A percentile compares a stretch with the other conserved stretches of the same genome.
Evolutionary conservation across 2,329 filamentous ascomycete species (phyloP).

Genomic region (Aspergillus terreus): DNA sequence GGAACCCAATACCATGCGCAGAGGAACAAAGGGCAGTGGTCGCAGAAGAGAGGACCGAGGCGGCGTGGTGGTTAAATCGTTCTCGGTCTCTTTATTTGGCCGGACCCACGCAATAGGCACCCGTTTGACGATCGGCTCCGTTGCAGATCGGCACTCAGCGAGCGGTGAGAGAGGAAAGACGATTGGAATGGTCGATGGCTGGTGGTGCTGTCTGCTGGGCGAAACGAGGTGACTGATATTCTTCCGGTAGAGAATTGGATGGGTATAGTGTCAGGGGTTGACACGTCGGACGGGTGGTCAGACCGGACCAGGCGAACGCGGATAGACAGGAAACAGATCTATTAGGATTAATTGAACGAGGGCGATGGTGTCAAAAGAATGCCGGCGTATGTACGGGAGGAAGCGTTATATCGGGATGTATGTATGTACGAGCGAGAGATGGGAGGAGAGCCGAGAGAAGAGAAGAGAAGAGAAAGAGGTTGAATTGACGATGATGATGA

Average conservation of each 20-base stretch:
- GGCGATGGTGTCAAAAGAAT: neutral
- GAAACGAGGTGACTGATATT: no score
- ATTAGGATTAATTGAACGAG: slow-evolving; percentile 1
- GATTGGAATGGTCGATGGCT: no score
- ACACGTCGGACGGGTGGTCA: neutral
- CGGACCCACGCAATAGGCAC: slow-evolving; percentile 19
- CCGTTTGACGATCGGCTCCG: slow-evolving; percentile 20
- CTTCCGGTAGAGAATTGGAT: neutral
- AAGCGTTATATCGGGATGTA: neutral
- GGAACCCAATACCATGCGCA: slow-evolving; percentile 13
- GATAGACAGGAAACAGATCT: neutral
- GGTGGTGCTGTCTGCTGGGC: no score
- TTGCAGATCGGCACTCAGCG: slow-evolving; percentile 15
- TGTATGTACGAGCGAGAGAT: neutral
- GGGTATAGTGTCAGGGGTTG: neutral
- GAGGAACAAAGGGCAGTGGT: slow-evolving; percentile 2
- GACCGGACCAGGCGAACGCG: neutral
- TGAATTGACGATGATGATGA: neutral
- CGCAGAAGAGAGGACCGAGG: slow-evolving; percentile 2
- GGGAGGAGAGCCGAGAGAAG: neutral
- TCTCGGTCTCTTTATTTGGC: slow-evolving; percentile 10
- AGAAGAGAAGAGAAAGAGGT: neutral
- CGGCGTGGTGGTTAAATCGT: slow-evolving; percentile 11
- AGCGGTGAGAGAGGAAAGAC: neutral
- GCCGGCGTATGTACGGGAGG: neutral